phyloP scores from a whole-genome alignment of 2,329 filamentous ascomycete genomes.

The Phialophora macrospora region DNA sequence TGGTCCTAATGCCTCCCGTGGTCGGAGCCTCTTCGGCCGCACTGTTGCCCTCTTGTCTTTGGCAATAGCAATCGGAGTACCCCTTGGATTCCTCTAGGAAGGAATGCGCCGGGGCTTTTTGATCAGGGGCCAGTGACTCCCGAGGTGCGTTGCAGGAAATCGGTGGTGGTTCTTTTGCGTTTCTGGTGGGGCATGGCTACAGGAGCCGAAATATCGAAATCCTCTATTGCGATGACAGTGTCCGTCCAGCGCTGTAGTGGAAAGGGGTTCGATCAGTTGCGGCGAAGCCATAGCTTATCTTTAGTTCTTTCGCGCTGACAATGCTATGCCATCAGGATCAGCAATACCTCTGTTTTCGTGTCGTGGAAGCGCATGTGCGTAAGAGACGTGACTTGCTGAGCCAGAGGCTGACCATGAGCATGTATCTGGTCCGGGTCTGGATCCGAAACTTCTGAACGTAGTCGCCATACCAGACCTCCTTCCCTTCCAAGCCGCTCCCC shows the following conservation, averaged over 20 bases:
- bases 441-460: too few species aligned
- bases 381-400: background rate
- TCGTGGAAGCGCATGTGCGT: background rate
- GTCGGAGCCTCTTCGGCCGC: background rate
- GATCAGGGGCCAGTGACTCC: background rate
- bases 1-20: background rate
- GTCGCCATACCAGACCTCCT: too few species aligned
- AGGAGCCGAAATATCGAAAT: background rate
- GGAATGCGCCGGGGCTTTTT: background rate
- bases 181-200: background rate
- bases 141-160: background rate
- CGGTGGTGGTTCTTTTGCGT: background rate
- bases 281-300: background rate
- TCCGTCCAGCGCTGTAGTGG: background rate
- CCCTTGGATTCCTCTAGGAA: constrained; percentile 1
- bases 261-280: background rate
- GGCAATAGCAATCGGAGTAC: background rate
- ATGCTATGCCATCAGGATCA: background rate
- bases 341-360: background rate
- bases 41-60: background rate
- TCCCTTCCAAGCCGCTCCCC: too few species aligned
- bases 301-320: background rate
- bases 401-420: background rate
- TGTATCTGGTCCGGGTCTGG: background rate
- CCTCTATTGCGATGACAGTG: background rate